Base-by-base conservation (phyloP, 2,329 filamentous ascomycete genomes). In the Fusarium burgessii region DNA sequence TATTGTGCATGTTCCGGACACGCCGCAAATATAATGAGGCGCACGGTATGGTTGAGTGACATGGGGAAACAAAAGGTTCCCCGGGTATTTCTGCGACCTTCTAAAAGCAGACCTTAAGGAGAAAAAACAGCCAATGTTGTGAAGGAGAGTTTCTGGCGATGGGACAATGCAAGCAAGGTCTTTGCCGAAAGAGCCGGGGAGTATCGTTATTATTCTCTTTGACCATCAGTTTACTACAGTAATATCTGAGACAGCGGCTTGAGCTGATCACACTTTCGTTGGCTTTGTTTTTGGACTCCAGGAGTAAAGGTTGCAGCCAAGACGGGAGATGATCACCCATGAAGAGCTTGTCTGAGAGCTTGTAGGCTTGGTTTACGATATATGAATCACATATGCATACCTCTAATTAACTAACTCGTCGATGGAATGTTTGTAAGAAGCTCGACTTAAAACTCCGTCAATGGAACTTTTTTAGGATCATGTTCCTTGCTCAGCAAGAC, bases 71-170 rank as follows among this genome's bases (percentile, higher is more conserved):
- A 68, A 63, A 50, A 62, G 38, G 68, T 56, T 55, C 51, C 58
- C 35, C 46, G 38, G 43, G 33, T 57, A 51, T 42, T 61, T 58
- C 46, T 73, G 42, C 58, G 70, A 76, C 74, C 74, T 76, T 76
- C 72, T 76, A 41, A 75, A 76, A 74, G 62, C 35, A 70, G 73
- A 36, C 36, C 25, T n/a, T 7, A 14, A 40, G 29, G 27, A 42
- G 45, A 23, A 18, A 57, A 36, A 38, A 36, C 20, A 52, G 50
- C 14, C 43, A 49, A 51, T 52, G 43, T 62, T 56, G 58, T 58
- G 54, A 73, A 56, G 36, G 38, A 58, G 43, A 32, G 43, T 58
- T 72, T 35, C 58, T 35, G 36, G 35, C 40, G 27, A 57, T 66
- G 41, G 47, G 64, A 51, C 42, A 50, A 52, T 49, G 46, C 25